Conservation (phyloP, 108 stramenopile species). For the Nannochloropsis salina region DNA sequence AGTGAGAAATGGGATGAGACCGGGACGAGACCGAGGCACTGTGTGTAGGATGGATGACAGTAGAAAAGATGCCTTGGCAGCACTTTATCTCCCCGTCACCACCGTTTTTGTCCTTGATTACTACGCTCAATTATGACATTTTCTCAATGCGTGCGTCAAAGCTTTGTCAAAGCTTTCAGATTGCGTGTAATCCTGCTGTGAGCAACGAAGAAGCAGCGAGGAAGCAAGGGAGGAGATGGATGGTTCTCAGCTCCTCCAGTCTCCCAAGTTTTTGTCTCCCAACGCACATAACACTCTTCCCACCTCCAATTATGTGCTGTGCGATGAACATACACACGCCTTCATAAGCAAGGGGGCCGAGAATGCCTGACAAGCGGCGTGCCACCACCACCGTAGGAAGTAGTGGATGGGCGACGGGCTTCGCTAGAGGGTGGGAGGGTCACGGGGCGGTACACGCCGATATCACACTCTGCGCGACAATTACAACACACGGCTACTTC, state of each 20-base stretch:
- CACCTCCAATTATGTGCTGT: background rate
- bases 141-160: too few relatives aligned
- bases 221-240: background rate
- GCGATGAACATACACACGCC: background rate
- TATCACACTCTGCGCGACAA: background rate
- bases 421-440: too few relatives aligned
- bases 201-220: slow-evolving; percentile 17
- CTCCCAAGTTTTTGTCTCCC: background rate
- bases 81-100: too few relatives aligned
- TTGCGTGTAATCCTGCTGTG: too few relatives aligned
- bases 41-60: too few relatives aligned
- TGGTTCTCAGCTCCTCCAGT: background rate
- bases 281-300: background rate
- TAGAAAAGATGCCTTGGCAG: too few relatives aligned
- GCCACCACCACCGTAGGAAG: slow-evolving; percentile 14
- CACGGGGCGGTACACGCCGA: too few relatives aligned
- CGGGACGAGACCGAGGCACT: too few relatives aligned
- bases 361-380: background rate
- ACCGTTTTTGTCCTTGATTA: too few relatives aligned
- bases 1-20: background rate
- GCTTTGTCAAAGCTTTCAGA: too few relatives aligned
- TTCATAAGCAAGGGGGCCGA: background rate
- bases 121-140: too few relatives aligned
- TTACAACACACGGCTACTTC: background rate
- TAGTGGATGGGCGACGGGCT: background rate